Percentiles rank a stretch among this genome's conserved stretches.
These are phyloP conservation scores for Eurotiales sp. DNA, from an alignment of 2,329 filamentous ascomycete genomes.

Conservation along the genomic window DNA sequence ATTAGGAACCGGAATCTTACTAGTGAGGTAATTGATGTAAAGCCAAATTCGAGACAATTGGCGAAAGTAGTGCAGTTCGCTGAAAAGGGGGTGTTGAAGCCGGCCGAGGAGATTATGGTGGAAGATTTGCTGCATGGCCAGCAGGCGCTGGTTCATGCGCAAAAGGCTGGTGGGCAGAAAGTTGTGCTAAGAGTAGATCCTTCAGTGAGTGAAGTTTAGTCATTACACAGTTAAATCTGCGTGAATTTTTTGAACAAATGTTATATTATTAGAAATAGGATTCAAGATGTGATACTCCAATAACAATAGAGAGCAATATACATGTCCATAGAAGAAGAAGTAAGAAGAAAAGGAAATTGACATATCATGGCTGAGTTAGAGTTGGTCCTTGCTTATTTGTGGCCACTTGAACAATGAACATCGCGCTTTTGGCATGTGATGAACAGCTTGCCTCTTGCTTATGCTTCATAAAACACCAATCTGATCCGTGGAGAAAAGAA, in stretches of 20 bases:
- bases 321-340: slow-evolving; percentile 15
- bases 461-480: not conserved
- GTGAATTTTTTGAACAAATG: not conserved
- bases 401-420: not conserved
- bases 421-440: not conserved
- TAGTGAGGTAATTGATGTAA: slow-evolving; percentile 35
- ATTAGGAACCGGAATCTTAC: slow-evolving; percentile 23
- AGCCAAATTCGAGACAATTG: slow-evolving; percentile 33
- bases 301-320: slow-evolving; percentile 14
- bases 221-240: not conserved
- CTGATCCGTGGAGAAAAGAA: not conserved
- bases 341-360: not conserved
- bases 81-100: slow-evolving; percentile 30
- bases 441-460: not conserved
- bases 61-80: slow-evolving; percentile 32
- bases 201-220: slow-evolving; percentile 6
- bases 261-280: slow-evolving; percentile 10
- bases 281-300: slow-evolving; percentile 9
- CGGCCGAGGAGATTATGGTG: slow-evolving; percentile 27
- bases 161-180: slow-evolving; percentile 15
- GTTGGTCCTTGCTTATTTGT: not conserved
- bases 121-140: slow-evolving; percentile 33
- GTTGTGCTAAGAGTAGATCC: slow-evolving; percentile 16
- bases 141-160: slow-evolving; percentile 27
- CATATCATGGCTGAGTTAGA: not conserved